phyloP scores from a whole-genome alignment of 2,329 filamentous ascomycete species.

The Penicillium hesseltinei region DNA sequence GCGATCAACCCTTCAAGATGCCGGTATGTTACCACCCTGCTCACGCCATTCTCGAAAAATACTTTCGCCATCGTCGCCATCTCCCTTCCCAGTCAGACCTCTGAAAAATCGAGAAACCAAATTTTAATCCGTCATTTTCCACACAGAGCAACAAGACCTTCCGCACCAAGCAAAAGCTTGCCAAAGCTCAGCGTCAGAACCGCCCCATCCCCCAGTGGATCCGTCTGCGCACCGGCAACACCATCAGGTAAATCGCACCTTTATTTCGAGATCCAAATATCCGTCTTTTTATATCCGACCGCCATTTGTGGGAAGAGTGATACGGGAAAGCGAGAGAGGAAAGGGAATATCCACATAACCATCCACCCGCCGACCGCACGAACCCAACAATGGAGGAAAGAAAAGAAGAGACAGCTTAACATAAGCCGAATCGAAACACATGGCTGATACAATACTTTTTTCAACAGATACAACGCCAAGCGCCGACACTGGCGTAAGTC shows the following conservation, averaged over 20 bases:
- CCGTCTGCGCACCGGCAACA: slow-evolving; percentile 96
- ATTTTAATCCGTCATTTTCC: slow-evolving; percentile 17
- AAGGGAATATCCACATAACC: not conserved
- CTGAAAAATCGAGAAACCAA: not conserved
- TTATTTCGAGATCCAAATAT: slow-evolving; percentile 7
- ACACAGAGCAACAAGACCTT: slow-evolving; percentile 97
- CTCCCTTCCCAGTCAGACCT: slow-evolving; percentile 1
- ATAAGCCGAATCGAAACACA: not conserved
- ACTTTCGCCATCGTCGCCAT: slow-evolving; percentile 3
- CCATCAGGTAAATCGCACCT: slow-evolving; percentile 79
- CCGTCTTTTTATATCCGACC: not conserved
- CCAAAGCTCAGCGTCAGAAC: slow-evolving; percentile 99
- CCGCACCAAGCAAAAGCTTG: slow-evolving; percentile 99
- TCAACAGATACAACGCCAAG: slow-evolving; percentile 96
- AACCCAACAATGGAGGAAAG: slow-evolving; percentile 2
- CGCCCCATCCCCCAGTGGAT: slow-evolving; percentile 99
- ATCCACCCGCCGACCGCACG: slow-evolving; percentile 3
- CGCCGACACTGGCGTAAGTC: slow-evolving; percentile 99
- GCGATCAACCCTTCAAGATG: slow-evolving; percentile 53
- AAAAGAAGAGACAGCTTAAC: not conserved
- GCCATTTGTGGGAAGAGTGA: slow-evolving; percentile 3
- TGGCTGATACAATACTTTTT: slow-evolving; percentile 4
- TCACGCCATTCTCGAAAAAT: slow-evolving; percentile 3
- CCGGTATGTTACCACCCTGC: slow-evolving; percentile 45
- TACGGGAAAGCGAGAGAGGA: slow-evolving; percentile 2